Base-by-base conservation (phyloP, 1,284 basidiomycete species). In the Heterobasidion irregulare region DNA sequence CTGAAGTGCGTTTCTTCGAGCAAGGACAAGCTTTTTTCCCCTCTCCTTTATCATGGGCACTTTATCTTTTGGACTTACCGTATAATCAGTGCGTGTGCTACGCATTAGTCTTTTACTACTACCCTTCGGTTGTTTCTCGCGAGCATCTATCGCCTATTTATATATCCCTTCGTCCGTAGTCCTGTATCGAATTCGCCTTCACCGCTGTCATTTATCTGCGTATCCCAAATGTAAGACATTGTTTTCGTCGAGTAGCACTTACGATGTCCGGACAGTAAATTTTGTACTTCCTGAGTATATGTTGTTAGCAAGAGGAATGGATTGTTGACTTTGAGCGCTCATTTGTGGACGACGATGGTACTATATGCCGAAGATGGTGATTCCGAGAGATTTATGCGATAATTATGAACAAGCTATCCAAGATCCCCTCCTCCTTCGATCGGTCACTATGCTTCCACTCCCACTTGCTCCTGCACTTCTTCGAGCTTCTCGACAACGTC, bases 401-500 rank as follows among this genome's bases (percentile, higher is more conserved):
- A 6, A 41, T 41, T 12, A 41, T n/a, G 38, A 41, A 41, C 38
- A 41, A 41, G 38, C 38, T 41, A 41, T 41, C 38, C 38, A 41
- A 48, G 19, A 48, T 18, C 15, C 15, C 13, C 13, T 18, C 19
- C 13, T 48, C 13, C 15, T 48, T n/a, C 15, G 19, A 48, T 2
- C 38, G 4, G n/a, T 41, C 12, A 7, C 38, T 41, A 41, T 41
- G 38, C 38, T 12, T 61, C 63, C 55, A 67, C 68, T 47, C 57
- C 68, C 48, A 46, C 63, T 55, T 67, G 68, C 47, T 58, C 68
- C 52, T 53, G 26, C 16, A 57, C 50, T 47, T 68, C 69, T 54
- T 65, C 78, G 36, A 80, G 66, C 61, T 78, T 75, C 53, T 77
- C 75, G 33, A 70, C 74, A 19, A 79, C 75, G 43, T 73, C 73